Evolutionary conservation across 2,329 filamentous ascomycete genomes (phyloP), one percentile per base, ranked within the genome.

Genomic region (Pseudofabraea citricarpa): DNA sequence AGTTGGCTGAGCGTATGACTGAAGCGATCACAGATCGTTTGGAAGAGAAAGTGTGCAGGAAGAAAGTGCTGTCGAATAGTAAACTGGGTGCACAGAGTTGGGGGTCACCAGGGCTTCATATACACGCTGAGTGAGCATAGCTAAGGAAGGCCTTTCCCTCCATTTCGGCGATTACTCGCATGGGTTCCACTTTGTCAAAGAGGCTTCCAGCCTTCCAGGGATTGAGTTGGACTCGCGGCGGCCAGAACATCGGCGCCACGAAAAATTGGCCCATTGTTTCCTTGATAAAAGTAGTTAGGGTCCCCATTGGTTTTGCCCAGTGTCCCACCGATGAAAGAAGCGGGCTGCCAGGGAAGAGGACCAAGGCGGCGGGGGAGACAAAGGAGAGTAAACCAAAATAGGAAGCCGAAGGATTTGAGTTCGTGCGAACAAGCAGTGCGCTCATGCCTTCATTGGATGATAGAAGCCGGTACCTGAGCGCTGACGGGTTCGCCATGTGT

Each of bases 1-100:
- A 21, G 21, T 2, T 22, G 35, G 35, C 35, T 37, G 35, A 37
- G 35, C 35, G 35, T 37, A 37, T 18, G 35, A 37, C 35, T 37
- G 35, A 37, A 37, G 20, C 19, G 35, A 37, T 37, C 35, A 37
- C 35, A 37, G 35, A 37, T 37, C 35, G 35, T 18, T 37, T 20
- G 35, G 7, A 31, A n/a, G n/a, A n/a, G n/a, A n/a, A n/a, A n/a
- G n/a, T n/a, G n/a, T n/a, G n/a, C n/a, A n/a, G n/a, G n/a, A n/a
- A n/a, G n/a, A n/a, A n/a, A n/a, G n/a, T n/a, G n/a, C n/a, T n/a
- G n/a, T n/a, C n/a, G n/a, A n/a, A n/a, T n/a, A n/a, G n/a, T n/a
- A n/a, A n/a, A n/a, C n/a, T n/a, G n/a, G n/a, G n/a, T n/a, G n/a
- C n/a, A n/a, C n/a, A n/a, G n/a, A n/a, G n/a, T n/a, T n/a, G n/a